phyloP scores from a whole-genome alignment of 208 protist species.

The Vickermania ingenoplastis region DNA sequence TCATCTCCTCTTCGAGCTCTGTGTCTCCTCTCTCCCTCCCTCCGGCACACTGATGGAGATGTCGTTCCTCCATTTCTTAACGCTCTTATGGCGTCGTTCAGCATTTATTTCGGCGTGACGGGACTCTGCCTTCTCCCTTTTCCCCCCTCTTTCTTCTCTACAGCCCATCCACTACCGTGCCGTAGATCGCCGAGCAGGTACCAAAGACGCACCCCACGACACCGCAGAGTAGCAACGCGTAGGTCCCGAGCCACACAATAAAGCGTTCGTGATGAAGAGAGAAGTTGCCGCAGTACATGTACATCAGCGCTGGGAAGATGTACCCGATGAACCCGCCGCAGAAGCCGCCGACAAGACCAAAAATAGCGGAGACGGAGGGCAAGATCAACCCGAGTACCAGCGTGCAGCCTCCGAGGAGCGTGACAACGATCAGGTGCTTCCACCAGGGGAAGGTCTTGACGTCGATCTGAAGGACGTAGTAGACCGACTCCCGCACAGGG shows the following conservation, averaged over 20 bases:
- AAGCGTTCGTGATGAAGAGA: conserved; percentile 31
- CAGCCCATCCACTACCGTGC: conserved; percentile 5
- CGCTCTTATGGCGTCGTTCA: background rate
- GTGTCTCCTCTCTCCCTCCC: too few species aligned
- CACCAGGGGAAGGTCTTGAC: conserved; percentile 57
- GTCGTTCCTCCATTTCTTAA: too few species aligned
- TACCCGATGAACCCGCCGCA: conserved; percentile 70
- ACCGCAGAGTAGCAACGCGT: conserved; percentile 34
- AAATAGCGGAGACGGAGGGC: conserved; percentile 7
- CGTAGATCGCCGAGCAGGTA: conserved; percentile 37
- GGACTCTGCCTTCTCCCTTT: background rate
- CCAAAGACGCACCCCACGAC: conserved; percentile 66
- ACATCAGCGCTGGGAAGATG: conserved; percentile 63
- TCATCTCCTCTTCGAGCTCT: too few species aligned
- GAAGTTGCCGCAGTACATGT: conserved; percentile 63
- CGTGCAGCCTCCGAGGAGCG: conserved; percentile 4
- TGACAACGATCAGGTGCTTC: conserved; percentile 29
- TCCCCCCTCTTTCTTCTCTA: background rate
- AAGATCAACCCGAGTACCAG: conserved; percentile 3
- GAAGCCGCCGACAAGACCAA: conserved; percentile 54
- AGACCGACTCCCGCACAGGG: conserved; percentile 41
- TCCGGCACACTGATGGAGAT: too few species aligned
- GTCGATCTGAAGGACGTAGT: conserved; percentile 39
- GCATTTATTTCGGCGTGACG: background rate
- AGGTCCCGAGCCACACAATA: conserved; percentile 28